Conservation (phyloP, 345 rosid genomes). For the Eucalyptus victrix region DNA sequence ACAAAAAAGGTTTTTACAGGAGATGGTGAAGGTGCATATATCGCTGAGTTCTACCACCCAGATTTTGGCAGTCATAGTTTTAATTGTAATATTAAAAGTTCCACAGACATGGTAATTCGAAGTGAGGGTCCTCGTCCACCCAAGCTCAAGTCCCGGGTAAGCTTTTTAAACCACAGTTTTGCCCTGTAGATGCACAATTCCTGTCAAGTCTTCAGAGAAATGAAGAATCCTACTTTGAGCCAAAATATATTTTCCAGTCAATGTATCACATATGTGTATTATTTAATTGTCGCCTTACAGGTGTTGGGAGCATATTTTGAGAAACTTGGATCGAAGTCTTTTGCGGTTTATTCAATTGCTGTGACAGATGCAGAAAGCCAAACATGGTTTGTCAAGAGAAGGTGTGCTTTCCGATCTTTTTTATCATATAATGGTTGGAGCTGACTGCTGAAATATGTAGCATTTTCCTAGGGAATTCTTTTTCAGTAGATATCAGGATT, state of each 20-base stretch:
- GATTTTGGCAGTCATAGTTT: conserved; percentile 27
- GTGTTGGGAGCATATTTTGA: conserved; percentile 95
- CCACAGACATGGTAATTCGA: conserved; percentile 18
- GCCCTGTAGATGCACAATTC: neutral
- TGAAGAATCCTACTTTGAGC: neutral
- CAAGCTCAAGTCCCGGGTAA: conserved; percentile 79
- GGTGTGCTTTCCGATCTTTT: conserved; percentile 38
- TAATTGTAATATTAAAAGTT: conserved; percentile 12
- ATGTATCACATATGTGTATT: neutral
- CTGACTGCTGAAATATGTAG: neutral
- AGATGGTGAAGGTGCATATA: conserved; percentile 48
- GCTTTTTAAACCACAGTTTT: conserved; percentile 1
- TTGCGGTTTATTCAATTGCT: conserved; percentile 98
- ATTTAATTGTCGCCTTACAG: conserved; percentile 14
- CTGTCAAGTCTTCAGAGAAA: neutral
- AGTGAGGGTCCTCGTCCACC: conserved; percentile 37
- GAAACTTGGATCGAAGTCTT: conserved; percentile 83
- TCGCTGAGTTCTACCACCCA: conserved; percentile 67
- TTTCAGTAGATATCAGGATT: neutral
- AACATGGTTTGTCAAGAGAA: conserved; percentile 96
- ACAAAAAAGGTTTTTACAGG: conserved; percentile 29
- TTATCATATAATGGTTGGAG: neutral
- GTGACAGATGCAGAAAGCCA: conserved; percentile 73
- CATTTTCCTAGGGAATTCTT: neutral
- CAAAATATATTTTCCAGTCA: neutral